Conservation (phyloP, 2,329 filamentous ascomycete species). For the Conoideocrella luteorostrata region DNA sequence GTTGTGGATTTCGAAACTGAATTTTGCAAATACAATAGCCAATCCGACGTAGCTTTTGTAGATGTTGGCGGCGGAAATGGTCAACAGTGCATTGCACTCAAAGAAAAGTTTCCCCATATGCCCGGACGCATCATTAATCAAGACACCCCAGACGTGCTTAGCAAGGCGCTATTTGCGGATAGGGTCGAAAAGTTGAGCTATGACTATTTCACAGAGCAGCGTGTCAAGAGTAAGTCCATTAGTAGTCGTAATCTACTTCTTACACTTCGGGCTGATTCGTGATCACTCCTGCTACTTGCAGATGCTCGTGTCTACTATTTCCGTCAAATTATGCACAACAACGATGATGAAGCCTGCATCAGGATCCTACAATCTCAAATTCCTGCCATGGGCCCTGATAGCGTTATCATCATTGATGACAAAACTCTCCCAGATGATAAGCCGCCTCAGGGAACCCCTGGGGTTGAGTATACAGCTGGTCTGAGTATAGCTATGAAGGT, state of each 20-base stretch:
- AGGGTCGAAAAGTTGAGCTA: conserved; percentile 19
- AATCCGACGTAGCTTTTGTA: conserved; percentile 11
- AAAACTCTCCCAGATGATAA: conserved; percentile 15
- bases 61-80: conserved; percentile 17
- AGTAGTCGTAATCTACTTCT: no score
- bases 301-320: conserved; percentile 20
- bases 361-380: conserved; percentile 15
- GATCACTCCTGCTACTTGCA: not conserved
- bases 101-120: conserved; percentile 7
- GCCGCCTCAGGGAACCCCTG: conserved; percentile 11
- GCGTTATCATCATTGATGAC: conserved; percentile 19
- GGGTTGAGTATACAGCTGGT: conserved; percentile 14
- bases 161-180: conserved; percentile 12
- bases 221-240: conserved; percentile 18
- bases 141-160: conserved; percentile 16
- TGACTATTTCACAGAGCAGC: conserved; percentile 17
- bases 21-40: conserved; percentile 2
- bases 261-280: no score
- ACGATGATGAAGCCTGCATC: conserved; percentile 17
- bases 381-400: conserved; percentile 13
- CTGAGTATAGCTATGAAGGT: conserved; percentile 19
- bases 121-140: conserved; percentile 15
- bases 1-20: conserved; percentile 16
- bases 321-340: conserved; percentile 22
- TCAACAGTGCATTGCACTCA: conserved; percentile 14